These are phyloP conservation scores for Euptelea pleiosperma DNA, from an alignment of 164 flowering plant genomes.

Conservation along the genomic window DNA sequence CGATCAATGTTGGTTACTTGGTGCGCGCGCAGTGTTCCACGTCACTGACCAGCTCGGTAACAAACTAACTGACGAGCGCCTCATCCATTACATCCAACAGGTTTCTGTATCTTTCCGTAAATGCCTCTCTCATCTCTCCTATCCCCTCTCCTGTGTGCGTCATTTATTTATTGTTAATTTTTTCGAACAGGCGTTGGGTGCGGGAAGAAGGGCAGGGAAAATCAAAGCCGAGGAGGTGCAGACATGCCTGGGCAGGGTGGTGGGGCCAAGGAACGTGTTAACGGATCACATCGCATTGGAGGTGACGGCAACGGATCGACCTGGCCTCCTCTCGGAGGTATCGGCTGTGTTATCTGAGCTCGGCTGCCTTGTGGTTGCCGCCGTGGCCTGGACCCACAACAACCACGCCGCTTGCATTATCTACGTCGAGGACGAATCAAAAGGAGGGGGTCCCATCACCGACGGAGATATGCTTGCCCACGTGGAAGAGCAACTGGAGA, in stretches of 20 bases:
- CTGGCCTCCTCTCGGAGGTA: constrained; percentile 74
- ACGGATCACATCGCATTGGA: constrained; percentile 58
- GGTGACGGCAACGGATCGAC: constrained; percentile 62
- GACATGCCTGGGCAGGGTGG: constrained; percentile 20
- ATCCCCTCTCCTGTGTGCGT: neutral
- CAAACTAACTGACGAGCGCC: constrained; percentile 71
- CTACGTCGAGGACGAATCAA: constrained; percentile 47
- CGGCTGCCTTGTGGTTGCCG: constrained; percentile 59
- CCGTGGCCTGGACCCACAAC: constrained; percentile 85
- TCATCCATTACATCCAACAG: constrained; percentile 77
- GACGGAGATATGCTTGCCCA: constrained; percentile 40
- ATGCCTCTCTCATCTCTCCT: too few relatives aligned
- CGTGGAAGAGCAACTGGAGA: constrained; percentile 59
- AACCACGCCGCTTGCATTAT: constrained; percentile 60
- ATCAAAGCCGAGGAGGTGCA: constrained; percentile 18
- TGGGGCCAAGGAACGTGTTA: constrained; percentile 30
- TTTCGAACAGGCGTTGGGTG: constrained; percentile 51
- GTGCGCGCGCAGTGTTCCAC: constrained; percentile 69
- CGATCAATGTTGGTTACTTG: too few relatives aligned
- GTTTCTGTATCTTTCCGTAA: constrained; percentile 35
- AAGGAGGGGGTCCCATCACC: constrained; percentile 35
- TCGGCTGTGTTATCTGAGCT: constrained; percentile 65
- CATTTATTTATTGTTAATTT: neutral
- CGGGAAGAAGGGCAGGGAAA: constrained; percentile 30
- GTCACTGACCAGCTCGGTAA: constrained; percentile 76